Conservation (phyloP, 345 rosid genomes). For the Gossypioides kirkii region DNA sequence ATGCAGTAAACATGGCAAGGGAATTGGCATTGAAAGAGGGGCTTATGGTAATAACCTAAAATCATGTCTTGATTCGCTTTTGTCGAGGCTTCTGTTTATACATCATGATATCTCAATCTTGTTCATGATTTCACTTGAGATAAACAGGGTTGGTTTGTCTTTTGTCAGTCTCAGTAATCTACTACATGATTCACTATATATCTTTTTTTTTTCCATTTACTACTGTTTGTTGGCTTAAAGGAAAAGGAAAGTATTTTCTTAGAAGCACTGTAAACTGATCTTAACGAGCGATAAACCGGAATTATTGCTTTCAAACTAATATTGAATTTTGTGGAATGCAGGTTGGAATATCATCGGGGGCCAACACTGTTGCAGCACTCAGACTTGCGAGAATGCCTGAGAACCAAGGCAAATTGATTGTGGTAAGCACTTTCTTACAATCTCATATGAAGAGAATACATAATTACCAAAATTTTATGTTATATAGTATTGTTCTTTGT, state of each 20-base stretch:
- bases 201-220: not conserved
- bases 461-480: not conserved
- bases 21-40: constrained; percentile 91
- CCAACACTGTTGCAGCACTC: constrained; percentile 88
- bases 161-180: too few relatives aligned
- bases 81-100: not conserved
- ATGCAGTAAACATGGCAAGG: constrained; percentile 90
- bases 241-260: not conserved
- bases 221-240: not conserved
- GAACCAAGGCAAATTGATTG: constrained; percentile 92
- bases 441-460: not conserved
- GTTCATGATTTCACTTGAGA: too few relatives aligned
- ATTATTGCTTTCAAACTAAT: not conserved
- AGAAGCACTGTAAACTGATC: not conserved
- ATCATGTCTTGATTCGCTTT: not conserved
- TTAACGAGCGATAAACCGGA: not conserved
- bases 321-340: constrained; percentile 12
- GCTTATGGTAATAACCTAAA: constrained; percentile 61
- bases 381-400: constrained; percentile 80
- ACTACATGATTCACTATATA: too few relatives aligned
- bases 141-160: too few relatives aligned
- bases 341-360: constrained; percentile 99
- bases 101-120: not conserved
- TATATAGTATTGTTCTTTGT: too few relatives aligned
- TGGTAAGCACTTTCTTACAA: constrained; percentile 44